Base-by-base conservation (phyloP, 192 early-diverging fungal species). In the Backusella parvicylindrica region DNA sequence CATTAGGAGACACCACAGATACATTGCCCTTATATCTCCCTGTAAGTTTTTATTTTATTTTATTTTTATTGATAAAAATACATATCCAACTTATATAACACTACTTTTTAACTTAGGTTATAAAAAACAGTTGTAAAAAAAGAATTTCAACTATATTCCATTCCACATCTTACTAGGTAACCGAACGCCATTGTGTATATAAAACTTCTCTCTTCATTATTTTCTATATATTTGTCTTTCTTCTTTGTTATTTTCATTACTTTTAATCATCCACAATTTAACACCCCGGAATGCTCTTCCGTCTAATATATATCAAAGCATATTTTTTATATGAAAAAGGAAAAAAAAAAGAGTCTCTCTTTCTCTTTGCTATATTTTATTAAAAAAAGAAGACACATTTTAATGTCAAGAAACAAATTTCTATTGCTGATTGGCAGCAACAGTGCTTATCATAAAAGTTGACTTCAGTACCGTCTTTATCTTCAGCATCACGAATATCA, bases 351-450 rank as follows among this genome's bases (percentile, higher is more conserved):
- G 36, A 37, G 2, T 5, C 7, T 5, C 36, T 5, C 36, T 37
- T 37, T 37, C 36, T n/a, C n/a, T n/a, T n/a, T n/a, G n/a, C 36
- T 5, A 37, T 7, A 37, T 37, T 37, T 37, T 38, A 38, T 38
- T 38, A 38, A 38, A 3, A 38, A 38, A 38, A 38, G 6, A 38
- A 1, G 11, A 38, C 6, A 38, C 11, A 0, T 9, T 38, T 38
- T 38, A 38, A 38, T 38, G 6, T 0, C 37, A 11, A 38, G 37
- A 11, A 38, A 38, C 74, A 9, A 75, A 35, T 35, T 69, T 43
- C 74, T 66, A 75, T 36, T 66, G 40, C 35, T 75, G 74, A 41
- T 75, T 75, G 36, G 40, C 60, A 21, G 74, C 74, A 36, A 75
- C 66, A 38, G 41, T 66, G 74, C 13, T 30, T 68, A 13, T 50